phyloP scores from a whole-genome alignment of 805 yeast species.

The Yamadazyma scolyti region DNA sequence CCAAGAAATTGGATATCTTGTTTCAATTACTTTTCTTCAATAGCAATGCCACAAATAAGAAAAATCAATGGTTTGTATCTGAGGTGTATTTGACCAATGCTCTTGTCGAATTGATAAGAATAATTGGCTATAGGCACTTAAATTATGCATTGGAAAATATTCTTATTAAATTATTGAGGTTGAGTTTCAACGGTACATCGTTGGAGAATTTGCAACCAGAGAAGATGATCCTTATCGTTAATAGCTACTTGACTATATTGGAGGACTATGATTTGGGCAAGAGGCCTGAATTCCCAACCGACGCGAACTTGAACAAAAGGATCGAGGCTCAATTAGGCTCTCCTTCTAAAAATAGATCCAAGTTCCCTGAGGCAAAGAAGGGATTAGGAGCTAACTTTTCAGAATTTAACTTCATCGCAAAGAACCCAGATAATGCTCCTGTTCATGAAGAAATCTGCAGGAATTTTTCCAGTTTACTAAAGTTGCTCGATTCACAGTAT shows the following conservation, averaged over 20 bases:
- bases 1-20: conserved; percentile 68
- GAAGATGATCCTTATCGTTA: conserved; percentile 62
- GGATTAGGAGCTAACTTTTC: conserved; percentile 9
- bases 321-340: not conserved
- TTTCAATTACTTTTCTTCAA: conserved; percentile 55
- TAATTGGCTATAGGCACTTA: conserved; percentile 74
- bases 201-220: conserved; percentile 70
- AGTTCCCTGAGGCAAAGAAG: conserved; percentile 1
- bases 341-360: not conserved
- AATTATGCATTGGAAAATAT: conserved; percentile 79
- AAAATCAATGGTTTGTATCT: conserved; percentile 72
- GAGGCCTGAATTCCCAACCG: conserved; percentile 74
- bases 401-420: conserved; percentile 40
- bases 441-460: conserved; percentile 71
- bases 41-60: conserved; percentile 37
- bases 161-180: conserved; percentile 62
- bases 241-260: conserved; percentile 68
- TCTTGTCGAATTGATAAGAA: conserved; percentile 68
- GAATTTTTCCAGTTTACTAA: conserved; percentile 51
- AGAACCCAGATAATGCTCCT: conserved; percentile 42
- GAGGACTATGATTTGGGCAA: conserved; percentile 53
- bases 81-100: conserved; percentile 63
- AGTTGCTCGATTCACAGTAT: conserved; percentile 55
- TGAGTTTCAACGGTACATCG: conserved; percentile 53
- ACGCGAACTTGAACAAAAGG: conserved; percentile 30